Percentiles rank a stretch among this genome's conserved stretches.
phyloP scores from a whole-genome alignment of 306 rosid species.

The Sechiopsis laciniata region DNA sequence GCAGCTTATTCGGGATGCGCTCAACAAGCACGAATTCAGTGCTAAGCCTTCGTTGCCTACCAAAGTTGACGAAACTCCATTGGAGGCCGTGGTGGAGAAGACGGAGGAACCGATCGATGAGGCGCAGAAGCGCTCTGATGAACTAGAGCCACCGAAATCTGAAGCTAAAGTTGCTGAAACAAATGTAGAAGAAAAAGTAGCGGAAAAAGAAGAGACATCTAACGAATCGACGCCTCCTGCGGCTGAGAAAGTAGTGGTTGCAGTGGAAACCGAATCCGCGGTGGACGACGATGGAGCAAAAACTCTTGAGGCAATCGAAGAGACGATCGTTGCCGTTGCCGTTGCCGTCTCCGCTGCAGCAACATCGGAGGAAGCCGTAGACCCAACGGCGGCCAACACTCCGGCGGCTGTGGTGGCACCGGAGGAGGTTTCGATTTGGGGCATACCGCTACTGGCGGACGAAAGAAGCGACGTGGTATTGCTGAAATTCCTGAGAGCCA shows the following conservation, averaged over 20 bases:
- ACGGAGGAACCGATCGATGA: conserved; percentile 25
- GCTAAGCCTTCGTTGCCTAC: conserved; percentile 6
- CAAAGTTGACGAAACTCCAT: not conserved
- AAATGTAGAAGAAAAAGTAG: not conserved
- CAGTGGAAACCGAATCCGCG: conserved; percentile 21
- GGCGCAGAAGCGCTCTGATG: conserved; percentile 1
- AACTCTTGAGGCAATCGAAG: conserved; percentile 75
- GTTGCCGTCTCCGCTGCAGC: conserved; percentile 48
- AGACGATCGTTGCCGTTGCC: conserved; percentile 60
- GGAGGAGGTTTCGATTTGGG: conserved; percentile 53
- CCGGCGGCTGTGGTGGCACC: conserved; percentile 25
- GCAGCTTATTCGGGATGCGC: conserved; percentile 46
- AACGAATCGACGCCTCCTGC: not conserved
- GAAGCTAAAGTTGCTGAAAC: conserved; percentile 1
- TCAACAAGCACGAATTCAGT: conserved; percentile 46
- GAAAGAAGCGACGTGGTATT: conserved; percentile 55
- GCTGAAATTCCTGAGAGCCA: conserved; percentile 57
- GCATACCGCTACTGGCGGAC: conserved; percentile 49
- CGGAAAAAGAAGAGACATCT: not conserved
- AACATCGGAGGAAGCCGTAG: conserved; percentile 9
- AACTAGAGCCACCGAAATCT: conserved; percentile 21
- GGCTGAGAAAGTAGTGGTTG: conserved; percentile 26
- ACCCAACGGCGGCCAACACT: not conserved
- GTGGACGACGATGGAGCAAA: conserved; percentile 72
- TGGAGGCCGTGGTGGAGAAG: conserved; percentile 21